Evolutionary conservation across 768 basidiomycete genomes (phyloP).

Genomic region (Boletus pseudopeckii): DNA sequence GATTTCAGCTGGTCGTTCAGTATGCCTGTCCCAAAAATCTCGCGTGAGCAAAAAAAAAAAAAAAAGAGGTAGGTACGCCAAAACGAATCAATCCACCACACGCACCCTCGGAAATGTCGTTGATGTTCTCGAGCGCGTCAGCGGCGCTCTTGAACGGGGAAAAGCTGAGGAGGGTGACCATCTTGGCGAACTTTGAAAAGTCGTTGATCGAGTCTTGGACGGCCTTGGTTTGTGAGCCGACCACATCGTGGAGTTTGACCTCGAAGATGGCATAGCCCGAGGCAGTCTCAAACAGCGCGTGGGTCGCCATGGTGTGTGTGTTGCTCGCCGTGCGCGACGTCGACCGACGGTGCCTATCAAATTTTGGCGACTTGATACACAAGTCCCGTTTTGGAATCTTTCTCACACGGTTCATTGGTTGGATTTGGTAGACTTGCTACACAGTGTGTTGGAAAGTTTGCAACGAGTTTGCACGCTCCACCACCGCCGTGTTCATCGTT

Average conservation of each 20-base stretch:
- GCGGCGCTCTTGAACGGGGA: constrained; percentile 92
- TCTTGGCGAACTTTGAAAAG: constrained; percentile 84
- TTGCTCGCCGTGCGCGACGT: constrained; percentile 34
- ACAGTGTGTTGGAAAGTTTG: background rate
- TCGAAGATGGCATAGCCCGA: constrained; percentile 94
- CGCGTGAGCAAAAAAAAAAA: background rate
- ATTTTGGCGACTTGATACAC: constrained; percentile 17
- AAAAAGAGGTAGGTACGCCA: background rate
- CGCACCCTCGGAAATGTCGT: constrained; percentile 93
- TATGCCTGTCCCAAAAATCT: constrained; percentile 50
- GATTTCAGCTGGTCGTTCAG: constrained; percentile 81
- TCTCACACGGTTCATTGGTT: constrained; percentile 11
- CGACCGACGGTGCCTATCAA: constrained; percentile 21
- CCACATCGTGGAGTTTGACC: constrained; percentile 80
- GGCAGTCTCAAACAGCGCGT: constrained; percentile 89
- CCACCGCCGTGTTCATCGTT: background rate
- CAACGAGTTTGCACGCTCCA: background rate
- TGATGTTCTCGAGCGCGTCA: constrained; percentile 91
- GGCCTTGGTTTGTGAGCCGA: constrained; percentile 72
- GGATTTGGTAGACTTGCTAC: background rate
- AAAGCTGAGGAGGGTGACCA: constrained; percentile 89
- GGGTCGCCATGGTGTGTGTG: constrained; percentile 58
- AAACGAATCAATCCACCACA: background rate
- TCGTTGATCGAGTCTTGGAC: constrained; percentile 88
- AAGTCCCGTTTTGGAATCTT: background rate